Evolutionary conservation across 805 yeast genomes (phyloP), one percentile per base, ranked within the genome.

Genomic region (Wickerhamomyces kurtzmanii): DNA sequence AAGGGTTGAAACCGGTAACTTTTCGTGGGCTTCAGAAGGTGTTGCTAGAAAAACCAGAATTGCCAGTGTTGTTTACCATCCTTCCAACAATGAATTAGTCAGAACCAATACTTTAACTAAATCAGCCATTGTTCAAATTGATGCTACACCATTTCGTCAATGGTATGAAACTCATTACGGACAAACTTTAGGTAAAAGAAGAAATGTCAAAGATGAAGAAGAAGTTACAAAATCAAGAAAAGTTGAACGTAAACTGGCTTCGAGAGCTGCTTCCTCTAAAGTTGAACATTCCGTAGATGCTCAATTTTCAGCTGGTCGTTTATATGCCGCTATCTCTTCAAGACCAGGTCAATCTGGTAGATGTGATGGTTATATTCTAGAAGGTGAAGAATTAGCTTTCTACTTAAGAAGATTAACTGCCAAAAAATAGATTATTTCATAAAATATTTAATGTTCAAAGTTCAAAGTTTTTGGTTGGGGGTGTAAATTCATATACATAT

Each of bases 281-380:
- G 73, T 86, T 55, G 96, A 87, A 71, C 64, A 72, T 45, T 78
- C 95, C 55, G 89, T 91, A 53, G 89, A 85, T 61, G 61, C 89
- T 58, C 98, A 91, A 76, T 91, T 91, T 82, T 79, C 80, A 66
- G 86, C 97, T 54, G 98, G 98, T 77, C 87, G 89, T 73, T 81
- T 91, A 59, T 91, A 91, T 77, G 98, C 98, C 66, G 75, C 74
- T 66, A 85, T 91, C 64, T 86, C 98, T 49, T 91, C 98, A 36
- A 87, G 98, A 79, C 98, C 98, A 67, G 98, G 98, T 70, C 98
- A 91, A 79, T 82, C 94, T 51, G 98, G 98, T 71, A 93, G 98
- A 76, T 80, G 86, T 73, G 98, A 91, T 68, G 98, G 98, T 72
- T 91, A 91, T 91, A 81, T 91, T 72, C 83, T 91, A 67, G 98